phyloP scores from a whole-genome alignment of 129 eudicot species.

The Tagetes erecta region DNA sequence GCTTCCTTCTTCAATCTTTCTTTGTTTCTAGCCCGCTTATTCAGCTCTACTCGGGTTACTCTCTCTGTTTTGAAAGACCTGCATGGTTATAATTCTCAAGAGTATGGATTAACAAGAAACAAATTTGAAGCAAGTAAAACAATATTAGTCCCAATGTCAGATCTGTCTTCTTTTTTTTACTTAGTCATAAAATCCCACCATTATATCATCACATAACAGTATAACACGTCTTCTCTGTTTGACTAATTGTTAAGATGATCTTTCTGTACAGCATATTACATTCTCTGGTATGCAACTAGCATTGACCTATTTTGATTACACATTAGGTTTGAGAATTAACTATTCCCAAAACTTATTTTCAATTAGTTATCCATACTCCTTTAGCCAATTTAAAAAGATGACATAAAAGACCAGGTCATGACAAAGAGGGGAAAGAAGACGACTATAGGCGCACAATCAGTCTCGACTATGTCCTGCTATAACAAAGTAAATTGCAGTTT shows the following conservation, averaged over 20 bases:
- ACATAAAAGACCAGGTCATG: too few relatives aligned
- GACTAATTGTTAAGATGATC: not conserved
- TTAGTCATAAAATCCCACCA: not conserved
- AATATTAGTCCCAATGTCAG: not conserved
- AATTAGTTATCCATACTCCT: too few relatives aligned
- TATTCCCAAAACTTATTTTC: too few relatives aligned
- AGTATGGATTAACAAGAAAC: not conserved
- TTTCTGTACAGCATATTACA: too few relatives aligned
- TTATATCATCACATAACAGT: not conserved
- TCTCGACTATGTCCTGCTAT: too few relatives aligned
- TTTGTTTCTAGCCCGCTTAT: slow-evolving; percentile 66
- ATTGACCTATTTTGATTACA: too few relatives aligned
- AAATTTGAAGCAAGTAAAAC: not conserved
- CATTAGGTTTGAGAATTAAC: too few relatives aligned
- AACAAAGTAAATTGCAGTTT: too few relatives aligned
- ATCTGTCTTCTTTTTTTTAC: not conserved
- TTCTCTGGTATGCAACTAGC: too few relatives aligned
- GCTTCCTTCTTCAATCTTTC: slow-evolving; percentile 55
- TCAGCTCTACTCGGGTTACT: slow-evolving; percentile 69
- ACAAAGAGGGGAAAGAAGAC: too few relatives aligned
- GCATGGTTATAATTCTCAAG: slow-evolving; percentile 17
- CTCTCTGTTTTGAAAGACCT: slow-evolving; percentile 63
- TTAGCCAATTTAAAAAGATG: too few relatives aligned
- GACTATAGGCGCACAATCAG: too few relatives aligned
- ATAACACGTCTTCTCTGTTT: not conserved